Evolutionary conservation across 257 asterid species (phyloP).

Genomic region (Nicotiana paniculata): DNA sequence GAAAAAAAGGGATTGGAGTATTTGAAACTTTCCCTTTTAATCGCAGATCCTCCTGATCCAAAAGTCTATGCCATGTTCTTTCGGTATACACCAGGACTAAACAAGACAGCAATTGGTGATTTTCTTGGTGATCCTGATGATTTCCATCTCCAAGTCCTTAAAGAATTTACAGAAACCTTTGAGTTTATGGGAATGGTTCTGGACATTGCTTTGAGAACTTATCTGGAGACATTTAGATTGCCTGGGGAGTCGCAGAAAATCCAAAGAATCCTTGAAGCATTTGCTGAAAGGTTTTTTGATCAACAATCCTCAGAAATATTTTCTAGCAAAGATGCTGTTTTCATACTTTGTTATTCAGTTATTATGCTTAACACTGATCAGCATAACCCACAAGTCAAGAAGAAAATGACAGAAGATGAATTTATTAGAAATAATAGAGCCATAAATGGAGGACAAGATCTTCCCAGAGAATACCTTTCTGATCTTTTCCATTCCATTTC

Average conservation of each 20-base stretch:
- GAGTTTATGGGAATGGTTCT: slow-evolving; percentile 70
- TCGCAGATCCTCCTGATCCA: slow-evolving; percentile 65
- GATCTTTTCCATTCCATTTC: slow-evolving; percentile 81
- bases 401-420: slow-evolving; percentile 95
- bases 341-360: slow-evolving; percentile 73
- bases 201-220: slow-evolving; percentile 64
- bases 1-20: slow-evolving; percentile 79
- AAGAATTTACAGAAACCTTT: slow-evolving; percentile 69
- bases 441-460: slow-evolving; percentile 79
- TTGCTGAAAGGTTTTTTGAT: slow-evolving; percentile 84
- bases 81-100: slow-evolving; percentile 57
- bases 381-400: slow-evolving; percentile 93
- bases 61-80: slow-evolving; percentile 71
- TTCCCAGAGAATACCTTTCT: slow-evolving; percentile 80
- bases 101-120: slow-evolving; percentile 74
- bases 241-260: slow-evolving; percentile 96
- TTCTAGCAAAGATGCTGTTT: slow-evolving; percentile 68
- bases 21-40: slow-evolving; percentile 45
- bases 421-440: slow-evolving; percentile 71
- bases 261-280: slow-evolving; percentile 79
- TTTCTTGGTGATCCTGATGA: slow-evolving; percentile 80
- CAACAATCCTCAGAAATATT: slow-evolving; percentile 81
- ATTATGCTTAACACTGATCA: slow-evolving; percentile 95
- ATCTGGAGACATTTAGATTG: slow-evolving; percentile 67
- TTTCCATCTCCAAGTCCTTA: slow-evolving; percentile 64